Evolutionary conservation across 495 filamentous ascomycete genomes (phyloP).

Genomic region (Hyaloscypha hepaticicola): DNA sequence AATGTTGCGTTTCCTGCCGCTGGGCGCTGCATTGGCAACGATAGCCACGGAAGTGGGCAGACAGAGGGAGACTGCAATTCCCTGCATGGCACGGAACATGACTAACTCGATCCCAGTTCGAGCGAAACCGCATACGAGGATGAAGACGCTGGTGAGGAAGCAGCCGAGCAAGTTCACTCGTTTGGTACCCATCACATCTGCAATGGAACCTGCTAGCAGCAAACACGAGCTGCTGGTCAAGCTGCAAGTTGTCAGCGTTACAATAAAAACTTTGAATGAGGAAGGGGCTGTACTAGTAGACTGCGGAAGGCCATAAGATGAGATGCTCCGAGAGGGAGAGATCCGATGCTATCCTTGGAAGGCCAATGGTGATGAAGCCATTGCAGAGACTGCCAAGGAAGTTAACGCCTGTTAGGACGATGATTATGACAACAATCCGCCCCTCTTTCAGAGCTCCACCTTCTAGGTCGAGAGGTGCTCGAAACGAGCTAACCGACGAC

Average conservation of each 20-base stretch:
- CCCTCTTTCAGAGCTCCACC: constrained; percentile 3
- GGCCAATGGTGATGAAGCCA: constrained; percentile 33
- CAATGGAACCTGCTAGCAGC: constrained; percentile 49
- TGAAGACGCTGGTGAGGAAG: constrained; percentile 43
- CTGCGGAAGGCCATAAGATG: constrained; percentile 37
- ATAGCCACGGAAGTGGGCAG: constrained; percentile 52
- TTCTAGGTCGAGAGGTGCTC: not conserved
- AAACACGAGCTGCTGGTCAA: constrained; percentile 50
- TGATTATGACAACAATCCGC: constrained; percentile 9
- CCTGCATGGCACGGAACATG: constrained; percentile 50
- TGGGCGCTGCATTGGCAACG: constrained; percentile 43
- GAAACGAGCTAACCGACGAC: not conserved
- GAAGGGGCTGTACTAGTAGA: constrained; percentile 22
- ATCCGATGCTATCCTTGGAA: constrained; percentile 37
- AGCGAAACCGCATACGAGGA: constrained; percentile 47
- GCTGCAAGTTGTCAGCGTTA: constrained; percentile 8
- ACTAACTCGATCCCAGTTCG: constrained; percentile 48
- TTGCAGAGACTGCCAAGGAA: constrained; percentile 27
- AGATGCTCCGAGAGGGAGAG: constrained; percentile 31
- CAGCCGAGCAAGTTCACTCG: constrained; percentile 46
- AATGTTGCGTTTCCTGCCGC: constrained; percentile 48
- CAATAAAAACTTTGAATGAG: too few relatives aligned
- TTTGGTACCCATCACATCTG: constrained; percentile 49
- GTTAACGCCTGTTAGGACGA: constrained; percentile 15
- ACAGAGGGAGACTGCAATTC: constrained; percentile 48